Percentiles rank a stretch among this genome's conserved stretches.
These are phyloP conservation scores for Adansonia digitata DNA, from an alignment of 345 rosid species.

Conservation along the genomic window DNA sequence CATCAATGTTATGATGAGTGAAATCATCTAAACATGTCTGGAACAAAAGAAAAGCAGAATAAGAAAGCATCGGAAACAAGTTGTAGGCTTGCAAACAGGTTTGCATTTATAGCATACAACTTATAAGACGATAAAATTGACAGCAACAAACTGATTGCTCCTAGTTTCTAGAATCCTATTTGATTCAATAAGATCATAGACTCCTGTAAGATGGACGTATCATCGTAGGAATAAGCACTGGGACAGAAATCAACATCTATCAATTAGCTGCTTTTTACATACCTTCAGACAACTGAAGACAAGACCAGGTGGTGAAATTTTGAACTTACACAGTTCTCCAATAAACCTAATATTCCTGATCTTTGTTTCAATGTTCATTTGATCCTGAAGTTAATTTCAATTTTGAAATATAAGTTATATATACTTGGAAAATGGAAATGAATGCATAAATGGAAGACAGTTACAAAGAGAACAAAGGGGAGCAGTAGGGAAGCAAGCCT, in stretches of 20 bases:
- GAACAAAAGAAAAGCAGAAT: conserved; percentile 3
- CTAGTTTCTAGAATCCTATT: neutral
- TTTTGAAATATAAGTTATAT: neutral
- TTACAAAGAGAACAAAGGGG: neutral
- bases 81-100: neutral
- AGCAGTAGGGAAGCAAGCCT: conserved; percentile 40
- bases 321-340: conserved; percentile 98
- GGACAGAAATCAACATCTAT: neutral
- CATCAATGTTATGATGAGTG: conserved; percentile 98
- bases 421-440: conserved; percentile 3
- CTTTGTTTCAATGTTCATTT: conserved; percentile 98
- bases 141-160: neutral
- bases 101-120: neutral
- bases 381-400: conserved; percentile 66
- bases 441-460: conserved; percentile 5
- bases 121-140: neutral
- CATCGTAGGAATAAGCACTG: neutral
- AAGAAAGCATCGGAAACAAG: conserved; percentile 8
- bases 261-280: conserved; percentile 13
- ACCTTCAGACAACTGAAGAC: conserved; percentile 97
- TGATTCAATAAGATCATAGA: neutral
- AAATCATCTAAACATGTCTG: conserved; percentile 99
- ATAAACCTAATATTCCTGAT: conserved; percentile 95
- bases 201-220: neutral
- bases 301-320: conserved; percentile 72